phyloP scores from a whole-genome alignment of 768 basidiomycete genomes.

The Tulasnella sp. region DNA sequence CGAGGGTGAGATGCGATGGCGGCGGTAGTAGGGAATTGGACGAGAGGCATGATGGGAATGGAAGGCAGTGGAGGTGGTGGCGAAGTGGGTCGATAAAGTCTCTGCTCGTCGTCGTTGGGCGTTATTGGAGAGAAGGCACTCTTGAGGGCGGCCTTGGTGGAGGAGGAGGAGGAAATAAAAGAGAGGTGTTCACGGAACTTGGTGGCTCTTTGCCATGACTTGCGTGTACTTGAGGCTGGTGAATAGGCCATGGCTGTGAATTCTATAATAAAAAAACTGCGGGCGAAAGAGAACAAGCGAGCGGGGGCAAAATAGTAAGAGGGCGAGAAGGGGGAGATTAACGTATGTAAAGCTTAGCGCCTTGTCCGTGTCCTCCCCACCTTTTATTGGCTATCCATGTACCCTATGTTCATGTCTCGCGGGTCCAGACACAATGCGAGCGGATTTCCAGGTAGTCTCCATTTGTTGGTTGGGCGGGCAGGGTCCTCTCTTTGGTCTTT shows the following conservation, averaged over 20 bases:
- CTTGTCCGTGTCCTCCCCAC: no score
- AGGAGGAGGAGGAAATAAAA: slow-evolving; percentile 4
- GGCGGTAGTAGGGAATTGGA: neutral
- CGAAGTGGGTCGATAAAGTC: neutral
- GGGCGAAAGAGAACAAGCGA: neutral
- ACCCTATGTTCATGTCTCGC: no score
- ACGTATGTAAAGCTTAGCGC: neutral
- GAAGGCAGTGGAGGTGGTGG: neutral
- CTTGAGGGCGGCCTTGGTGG: neutral
- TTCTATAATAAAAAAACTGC: neutral
- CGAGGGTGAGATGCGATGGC: neutral
- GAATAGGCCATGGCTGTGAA: neutral
- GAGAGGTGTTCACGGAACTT: slow-evolving; percentile 18
- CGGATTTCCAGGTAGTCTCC: no score
- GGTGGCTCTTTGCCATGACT: slow-evolving; percentile 17
- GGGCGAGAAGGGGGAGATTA: neutral
- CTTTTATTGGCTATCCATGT: no score
- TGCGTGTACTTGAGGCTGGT: slow-evolving; percentile 1
- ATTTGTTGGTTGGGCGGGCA: no score
- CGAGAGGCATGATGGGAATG: neutral
- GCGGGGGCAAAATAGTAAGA: neutral
- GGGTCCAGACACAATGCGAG: no score
- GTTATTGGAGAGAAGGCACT: slow-evolving; percentile 12
- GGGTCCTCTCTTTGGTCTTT: no score
- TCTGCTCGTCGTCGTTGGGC: slow-evolving; percentile 6